phyloP scores from a whole-genome alignment of 2,329 filamentous ascomycete species.

The Penicillium sp. region DNA sequence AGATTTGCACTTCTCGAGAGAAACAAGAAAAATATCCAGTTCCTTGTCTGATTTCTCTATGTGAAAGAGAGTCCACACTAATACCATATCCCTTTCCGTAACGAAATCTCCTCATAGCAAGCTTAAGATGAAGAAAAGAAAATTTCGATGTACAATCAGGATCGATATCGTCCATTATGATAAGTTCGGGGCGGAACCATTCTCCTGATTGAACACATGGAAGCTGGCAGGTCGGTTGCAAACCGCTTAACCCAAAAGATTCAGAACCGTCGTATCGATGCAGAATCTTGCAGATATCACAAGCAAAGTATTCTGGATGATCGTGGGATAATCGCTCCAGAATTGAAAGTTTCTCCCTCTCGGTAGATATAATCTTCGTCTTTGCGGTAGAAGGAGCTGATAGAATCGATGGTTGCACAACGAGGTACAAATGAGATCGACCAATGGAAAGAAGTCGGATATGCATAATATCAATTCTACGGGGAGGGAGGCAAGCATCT shows the following conservation, averaged over 20 bases:
- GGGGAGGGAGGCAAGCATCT: background rate
- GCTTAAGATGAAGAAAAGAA: slow-evolving; percentile 1
- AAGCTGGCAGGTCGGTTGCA: background rate
- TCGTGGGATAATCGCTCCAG: background rate
- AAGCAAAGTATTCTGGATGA: background rate
- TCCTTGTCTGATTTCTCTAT: background rate
- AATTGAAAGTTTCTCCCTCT: background rate
- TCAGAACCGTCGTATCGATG: background rate
- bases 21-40: background rate
- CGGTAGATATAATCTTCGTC: background rate
- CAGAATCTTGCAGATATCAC: slow-evolving; percentile 1
- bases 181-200: background rate
- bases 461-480: background rate
- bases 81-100: background rate
- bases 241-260: background rate
- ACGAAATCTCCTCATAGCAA: slow-evolving; percentile 4
- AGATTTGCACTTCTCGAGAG: background rate
- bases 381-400: background rate
- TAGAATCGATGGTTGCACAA: background rate
- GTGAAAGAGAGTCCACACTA: background rate
- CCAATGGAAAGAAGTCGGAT: background rate
- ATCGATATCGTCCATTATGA: background rate
- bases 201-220: background rate
- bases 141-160: background rate
- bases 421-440: background rate